Evolutionary conservation across 352 stramenopile species (phyloP).

Genomic region (Phytophthora pseudosyringae): DNA sequence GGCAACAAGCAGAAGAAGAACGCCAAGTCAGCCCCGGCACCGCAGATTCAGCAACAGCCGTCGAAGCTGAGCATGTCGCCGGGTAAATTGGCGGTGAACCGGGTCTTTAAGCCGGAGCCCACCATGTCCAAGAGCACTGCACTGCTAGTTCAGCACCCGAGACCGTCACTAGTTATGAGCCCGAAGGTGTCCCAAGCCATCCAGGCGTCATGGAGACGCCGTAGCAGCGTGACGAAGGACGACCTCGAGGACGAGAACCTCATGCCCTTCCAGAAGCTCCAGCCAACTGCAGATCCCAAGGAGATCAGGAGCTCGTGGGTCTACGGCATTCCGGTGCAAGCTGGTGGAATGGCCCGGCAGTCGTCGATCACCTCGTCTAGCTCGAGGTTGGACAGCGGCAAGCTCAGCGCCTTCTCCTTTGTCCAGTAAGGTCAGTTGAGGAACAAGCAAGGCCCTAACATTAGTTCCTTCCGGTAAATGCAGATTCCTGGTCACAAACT

Average conservation of each 20-base stretch:
- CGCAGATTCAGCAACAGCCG: slow-evolving; percentile 8
- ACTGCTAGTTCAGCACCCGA: slow-evolving; percentile 4
- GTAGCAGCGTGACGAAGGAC: slow-evolving; percentile 32
- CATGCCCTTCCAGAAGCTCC: slow-evolving; percentile 44
- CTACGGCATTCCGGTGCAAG: slow-evolving; percentile 1
- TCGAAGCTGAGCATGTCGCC: slow-evolving; percentile 12
- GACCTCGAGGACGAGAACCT: slow-evolving; percentile 31
- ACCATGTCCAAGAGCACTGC: slow-evolving; percentile 30
- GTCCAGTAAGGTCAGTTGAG: slow-evolving; percentile 24
- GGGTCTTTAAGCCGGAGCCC: slow-evolving; percentile 25
- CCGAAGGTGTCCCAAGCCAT: slow-evolving; percentile 50
- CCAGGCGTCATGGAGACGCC: slow-evolving; percentile 49
- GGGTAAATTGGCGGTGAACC: slow-evolving; percentile 26
- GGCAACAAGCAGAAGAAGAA: slow-evolving; percentile 27
- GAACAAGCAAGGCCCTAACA: not conserved
- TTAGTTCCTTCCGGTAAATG: not conserved
- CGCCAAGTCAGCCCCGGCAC: not conserved
- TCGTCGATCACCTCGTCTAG: slow-evolving; percentile 25
- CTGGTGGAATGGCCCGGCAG: slow-evolving; percentile 5
- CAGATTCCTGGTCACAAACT: slow-evolving; percentile 2
- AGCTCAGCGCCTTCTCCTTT: slow-evolving; percentile 38
- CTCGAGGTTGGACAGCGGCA: slow-evolving; percentile 30
- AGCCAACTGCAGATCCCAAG: slow-evolving; percentile 1
- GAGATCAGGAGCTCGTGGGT: slow-evolving; percentile 21
- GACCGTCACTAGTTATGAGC: slow-evolving; percentile 33